These are phyloP conservation scores for Teunomyces aglyptinius DNA, from an alignment of 805 yeast species.

Conservation along the genomic window DNA sequence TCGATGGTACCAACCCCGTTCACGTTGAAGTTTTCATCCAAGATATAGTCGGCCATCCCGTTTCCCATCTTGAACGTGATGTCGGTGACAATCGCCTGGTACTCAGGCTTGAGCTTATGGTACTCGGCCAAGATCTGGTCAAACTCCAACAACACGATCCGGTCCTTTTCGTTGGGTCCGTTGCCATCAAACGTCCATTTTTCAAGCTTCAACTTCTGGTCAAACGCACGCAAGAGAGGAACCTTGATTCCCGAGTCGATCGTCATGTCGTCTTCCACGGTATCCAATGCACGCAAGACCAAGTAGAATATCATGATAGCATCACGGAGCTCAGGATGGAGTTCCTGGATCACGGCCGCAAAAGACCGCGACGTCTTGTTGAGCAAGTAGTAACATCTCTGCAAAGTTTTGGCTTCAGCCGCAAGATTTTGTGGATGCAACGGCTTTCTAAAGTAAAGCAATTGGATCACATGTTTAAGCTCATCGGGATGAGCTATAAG, in stretches of 20 bases:
- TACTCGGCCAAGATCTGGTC: constrained; percentile 66
- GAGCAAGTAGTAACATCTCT: constrained; percentile 67
- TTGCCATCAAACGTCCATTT: constrained; percentile 83
- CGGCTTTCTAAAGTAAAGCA: constrained; percentile 52
- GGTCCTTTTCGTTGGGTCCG: constrained; percentile 76
- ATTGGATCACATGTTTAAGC: constrained; percentile 62
- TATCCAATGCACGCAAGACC: constrained; percentile 86
- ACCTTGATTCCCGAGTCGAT: constrained; percentile 68
- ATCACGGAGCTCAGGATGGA: constrained; percentile 84
- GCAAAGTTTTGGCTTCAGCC: constrained; percentile 29
- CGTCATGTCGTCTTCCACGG: constrained; percentile 95
- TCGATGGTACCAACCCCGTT: constrained; percentile 74
- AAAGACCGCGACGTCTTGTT: constrained; percentile 81
- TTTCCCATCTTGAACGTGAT: constrained; percentile 88
- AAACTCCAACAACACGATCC: constrained; percentile 78
- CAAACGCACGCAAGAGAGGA: constrained; percentile 69
- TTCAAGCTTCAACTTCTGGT: constrained; percentile 54
- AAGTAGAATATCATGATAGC: constrained; percentile 83
- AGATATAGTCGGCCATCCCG: constrained; percentile 95
- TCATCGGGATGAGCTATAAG: constrained; percentile 70
- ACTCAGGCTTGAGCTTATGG: constrained; percentile 68
- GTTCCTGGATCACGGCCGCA: constrained; percentile 88
- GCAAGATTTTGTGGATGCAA: constrained; percentile 47
- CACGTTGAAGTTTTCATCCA: constrained; percentile 71
- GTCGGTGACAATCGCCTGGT: constrained; percentile 74